A percentile compares a stretch with the other conserved stretches of the same genome.
phyloP scores from a whole-genome alignment of 2,329 filamentous ascomycete species.

The Chrysosporium keratinophilum region DNA sequence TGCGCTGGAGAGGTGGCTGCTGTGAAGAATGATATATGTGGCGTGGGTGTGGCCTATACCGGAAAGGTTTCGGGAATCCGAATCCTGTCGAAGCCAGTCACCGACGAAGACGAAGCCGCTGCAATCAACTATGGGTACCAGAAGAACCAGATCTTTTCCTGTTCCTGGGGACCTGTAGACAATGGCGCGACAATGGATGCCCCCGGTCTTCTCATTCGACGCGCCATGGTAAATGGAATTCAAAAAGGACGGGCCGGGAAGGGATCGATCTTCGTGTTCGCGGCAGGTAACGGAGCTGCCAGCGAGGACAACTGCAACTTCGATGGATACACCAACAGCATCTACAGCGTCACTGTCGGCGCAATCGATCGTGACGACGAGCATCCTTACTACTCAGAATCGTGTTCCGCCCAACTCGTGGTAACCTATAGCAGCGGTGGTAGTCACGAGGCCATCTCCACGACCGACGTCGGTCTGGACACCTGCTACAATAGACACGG shows the following conservation, averaged over 20 bases:
- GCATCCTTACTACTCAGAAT: constrained; percentile 95
- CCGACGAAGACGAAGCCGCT: constrained; percentile 81
- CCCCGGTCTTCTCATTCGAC: constrained; percentile 75
- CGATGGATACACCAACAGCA: constrained; percentile 98
- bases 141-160: constrained; percentile 93
- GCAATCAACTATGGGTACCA: constrained; percentile 89
- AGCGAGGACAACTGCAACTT: constrained; percentile 97
- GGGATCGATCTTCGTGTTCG: constrained; percentile 93
- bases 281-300: constrained; percentile 82
- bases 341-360: constrained; percentile 95
- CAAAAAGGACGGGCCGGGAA: constrained; percentile 74
- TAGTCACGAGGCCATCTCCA: constrained; percentile 74
- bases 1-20: constrained; percentile 92
- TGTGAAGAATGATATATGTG: constrained; percentile 84
- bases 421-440: constrained; percentile 93
- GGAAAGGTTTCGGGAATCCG: constrained; percentile 82
- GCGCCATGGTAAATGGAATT: constrained; percentile 83
- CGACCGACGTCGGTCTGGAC: constrained; percentile 81
- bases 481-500: constrained; percentile 74
- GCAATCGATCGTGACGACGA: constrained; percentile 75
- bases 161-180: constrained; percentile 94
- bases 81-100: constrained; percentile 82
- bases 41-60: constrained; percentile 91
- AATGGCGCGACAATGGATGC: constrained; percentile 91
- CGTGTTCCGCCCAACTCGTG: constrained; percentile 87